Evolutionary conservation across 352 stramenopile species (phyloP), one percentile per base, ranked within the genome.

Genomic region (Pythium phragmitis): DNA sequence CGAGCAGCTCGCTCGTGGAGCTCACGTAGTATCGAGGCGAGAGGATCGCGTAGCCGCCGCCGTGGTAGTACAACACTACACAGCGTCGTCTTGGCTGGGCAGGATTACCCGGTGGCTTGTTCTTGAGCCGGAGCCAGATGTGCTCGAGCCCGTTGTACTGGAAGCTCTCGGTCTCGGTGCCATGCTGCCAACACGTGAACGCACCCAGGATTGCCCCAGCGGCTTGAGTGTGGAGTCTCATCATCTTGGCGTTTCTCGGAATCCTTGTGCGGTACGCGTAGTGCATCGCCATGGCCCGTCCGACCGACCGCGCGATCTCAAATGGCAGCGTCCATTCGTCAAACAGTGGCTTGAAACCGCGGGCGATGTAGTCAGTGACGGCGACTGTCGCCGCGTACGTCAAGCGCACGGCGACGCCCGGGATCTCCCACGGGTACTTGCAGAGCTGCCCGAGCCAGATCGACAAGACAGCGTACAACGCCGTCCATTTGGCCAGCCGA

Each of bases 41-140:
- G 11, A 66, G 37, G 11, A 63, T 30, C 19, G 33, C 58, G 45
- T 50, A 67, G 0, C 65, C 65, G 6, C 65, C 52, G 23, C 57
- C 80, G 55, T 89, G 77, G 63, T 67, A 80, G 58, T 77, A 87
- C 19, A 89, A 67, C 47, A 89, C 69, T 14, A 83, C 72, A 28
- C 86, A 48, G 21, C 68, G 67, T 1, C 57, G 39, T 7, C 42
- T 41, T 12, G 52, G 12, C 21, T 33, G 19, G 50, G 26, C 26
- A 30, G 26, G 48, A 0, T 16, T 49, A 16, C 0, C 0, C 36
- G 11, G 1, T 17, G 26, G 26, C 26, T 30, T 30, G 26, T 30
- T 30, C 13, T 12, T 16, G 28, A 8, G 8, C 23, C 11, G 23
- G 12, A 72, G 16, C 65, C 67, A 74, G 19, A 74, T 39, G 59